Percentiles rank a stretch among this genome's conserved stretches.
Conservation (phyloP, 148 eudicot genomes). For the Chenopodium formosanum region DNA sequence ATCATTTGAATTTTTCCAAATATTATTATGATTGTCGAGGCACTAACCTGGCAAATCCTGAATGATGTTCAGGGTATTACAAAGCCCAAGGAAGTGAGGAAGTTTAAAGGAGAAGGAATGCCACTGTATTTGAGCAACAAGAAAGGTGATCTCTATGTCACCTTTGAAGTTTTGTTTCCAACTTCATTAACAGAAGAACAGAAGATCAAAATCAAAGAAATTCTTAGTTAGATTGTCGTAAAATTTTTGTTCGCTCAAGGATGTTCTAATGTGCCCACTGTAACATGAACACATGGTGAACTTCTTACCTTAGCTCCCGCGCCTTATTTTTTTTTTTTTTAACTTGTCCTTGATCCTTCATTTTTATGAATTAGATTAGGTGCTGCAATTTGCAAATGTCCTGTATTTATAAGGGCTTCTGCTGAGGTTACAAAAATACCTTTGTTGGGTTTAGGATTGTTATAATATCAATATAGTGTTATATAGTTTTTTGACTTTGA, state of each 20-base stretch:
- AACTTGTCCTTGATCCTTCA: background rate
- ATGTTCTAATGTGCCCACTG: constrained; percentile 9
- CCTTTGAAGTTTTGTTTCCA: constrained; percentile 86
- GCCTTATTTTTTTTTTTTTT: background rate
- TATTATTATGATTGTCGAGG: background rate
- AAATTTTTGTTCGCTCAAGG: constrained; percentile 17
- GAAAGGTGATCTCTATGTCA: constrained; percentile 82
- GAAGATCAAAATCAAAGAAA: constrained; percentile 70
- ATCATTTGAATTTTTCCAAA: background rate
- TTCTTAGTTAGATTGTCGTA: constrained; percentile 44
- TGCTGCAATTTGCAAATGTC: constrained; percentile 18
- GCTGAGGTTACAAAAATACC: background rate
- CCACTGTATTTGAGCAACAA: constrained; percentile 78
- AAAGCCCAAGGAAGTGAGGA: constrained; percentile 83
- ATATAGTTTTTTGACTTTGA: background rate
- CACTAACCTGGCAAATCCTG: constrained; percentile 1
- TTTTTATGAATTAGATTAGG: background rate
- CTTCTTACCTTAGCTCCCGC: background rate
- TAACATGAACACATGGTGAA: constrained; percentile 27
- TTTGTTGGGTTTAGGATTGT: constrained; percentile 14
- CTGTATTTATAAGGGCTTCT: constrained; percentile 19
- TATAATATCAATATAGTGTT: background rate
- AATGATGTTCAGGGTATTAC: constrained; percentile 57
- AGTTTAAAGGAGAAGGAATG: constrained; percentile 95
- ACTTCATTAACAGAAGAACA: constrained; percentile 77